Conservation (phyloP, 2,329 filamentous ascomycete species). For the Ascochyta koolunga region DNA sequence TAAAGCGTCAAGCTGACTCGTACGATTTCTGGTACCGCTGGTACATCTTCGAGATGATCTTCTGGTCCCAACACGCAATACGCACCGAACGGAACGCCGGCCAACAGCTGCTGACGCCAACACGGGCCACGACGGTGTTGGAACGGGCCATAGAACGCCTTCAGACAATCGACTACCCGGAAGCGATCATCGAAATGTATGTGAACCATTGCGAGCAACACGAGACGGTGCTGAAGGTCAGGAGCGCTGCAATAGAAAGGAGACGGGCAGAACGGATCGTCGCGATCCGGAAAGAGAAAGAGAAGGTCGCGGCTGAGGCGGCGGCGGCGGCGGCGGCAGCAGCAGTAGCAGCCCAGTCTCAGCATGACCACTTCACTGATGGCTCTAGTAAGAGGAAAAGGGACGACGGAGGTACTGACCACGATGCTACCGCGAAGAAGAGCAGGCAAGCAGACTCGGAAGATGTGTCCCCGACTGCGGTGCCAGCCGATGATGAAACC, state of each 20-base stretch:
- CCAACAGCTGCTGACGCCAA: slow-evolving; percentile 63
- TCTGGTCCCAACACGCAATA: slow-evolving; percentile 65
- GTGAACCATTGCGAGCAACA: slow-evolving; percentile 87
- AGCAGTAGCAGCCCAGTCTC: slow-evolving; percentile 21
- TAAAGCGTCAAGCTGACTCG: slow-evolving; percentile 72
- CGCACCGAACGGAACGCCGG: slow-evolving; percentile 58
- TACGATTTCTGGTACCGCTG: slow-evolving; percentile 95
- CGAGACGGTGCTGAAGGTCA: slow-evolving; percentile 76
- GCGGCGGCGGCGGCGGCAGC: slow-evolving; percentile 57
- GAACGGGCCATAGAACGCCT: slow-evolving; percentile 69
- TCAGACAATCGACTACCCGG: slow-evolving; percentile 74
- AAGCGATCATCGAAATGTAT: slow-evolving; percentile 76
- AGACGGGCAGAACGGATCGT: slow-evolving; percentile 61
- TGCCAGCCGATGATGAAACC: slow-evolving; percentile 23
- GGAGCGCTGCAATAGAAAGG: slow-evolving; percentile 74
- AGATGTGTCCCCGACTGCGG: slow-evolving; percentile 15
- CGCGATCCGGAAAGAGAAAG: slow-evolving; percentile 65
- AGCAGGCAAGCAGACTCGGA: slow-evolving; percentile 56
- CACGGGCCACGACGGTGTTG: slow-evolving; percentile 76
- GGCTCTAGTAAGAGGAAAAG: slow-evolving; percentile 74
- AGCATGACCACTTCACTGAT: slow-evolving; percentile 51
- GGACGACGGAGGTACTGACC: slow-evolving; percentile 54
- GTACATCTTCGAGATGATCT: slow-evolving; percentile 88
- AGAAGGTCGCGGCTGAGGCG: slow-evolving; percentile 66
- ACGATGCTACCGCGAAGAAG: slow-evolving; percentile 69